A percentile compares a stretch with the other conserved stretches of the same genome.
Evolutionary conservation across 2,329 filamentous ascomycete genomes (phyloP).

Genomic region (Aspergillus neoniger): DNA sequence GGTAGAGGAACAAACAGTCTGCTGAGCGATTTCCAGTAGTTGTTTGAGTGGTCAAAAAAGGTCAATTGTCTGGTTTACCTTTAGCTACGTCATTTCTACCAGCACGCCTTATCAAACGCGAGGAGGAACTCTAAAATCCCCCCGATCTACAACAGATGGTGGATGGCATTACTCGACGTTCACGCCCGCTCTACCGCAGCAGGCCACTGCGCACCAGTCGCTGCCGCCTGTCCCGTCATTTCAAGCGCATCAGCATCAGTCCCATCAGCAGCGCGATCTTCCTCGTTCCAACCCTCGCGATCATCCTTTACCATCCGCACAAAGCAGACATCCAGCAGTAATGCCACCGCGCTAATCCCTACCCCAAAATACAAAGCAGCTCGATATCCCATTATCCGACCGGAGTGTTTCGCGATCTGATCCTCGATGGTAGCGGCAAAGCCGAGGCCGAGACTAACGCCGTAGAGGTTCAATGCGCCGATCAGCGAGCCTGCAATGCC

Average conservation of each 20-base stretch:
- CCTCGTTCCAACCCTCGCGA: slow-evolving; percentile 35
- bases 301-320: slow-evolving; percentile 37
- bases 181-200: not conserved
- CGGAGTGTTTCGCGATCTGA: slow-evolving; percentile 22
- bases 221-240: not conserved
- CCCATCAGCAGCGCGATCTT: slow-evolving; percentile 5
- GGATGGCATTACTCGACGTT: too few relatives aligned
- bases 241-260: not conserved
- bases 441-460: slow-evolving; percentile 46
- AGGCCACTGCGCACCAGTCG: not conserved
- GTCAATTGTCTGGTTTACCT: too few relatives aligned
- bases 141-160: too few relatives aligned
- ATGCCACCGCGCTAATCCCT: slow-evolving; percentile 30
- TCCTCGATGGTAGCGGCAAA: slow-evolving; percentile 47
- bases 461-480: slow-evolving; percentile 49
- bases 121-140: too few relatives aligned
- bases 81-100: too few relatives aligned
- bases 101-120: too few relatives aligned
- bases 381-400: slow-evolving; percentile 32
- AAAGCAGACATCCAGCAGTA: slow-evolving; percentile 33
- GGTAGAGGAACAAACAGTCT: too few relatives aligned
- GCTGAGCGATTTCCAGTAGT: too few relatives aligned
- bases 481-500: slow-evolving; percentile 55
- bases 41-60: too few relatives aligned
- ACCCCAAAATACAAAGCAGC: slow-evolving; percentile 36